Evolutionary conservation across 225 moss, liverwort and hornwort genomes (phyloP).

Genomic region (Marchantia paleacea): DNA sequence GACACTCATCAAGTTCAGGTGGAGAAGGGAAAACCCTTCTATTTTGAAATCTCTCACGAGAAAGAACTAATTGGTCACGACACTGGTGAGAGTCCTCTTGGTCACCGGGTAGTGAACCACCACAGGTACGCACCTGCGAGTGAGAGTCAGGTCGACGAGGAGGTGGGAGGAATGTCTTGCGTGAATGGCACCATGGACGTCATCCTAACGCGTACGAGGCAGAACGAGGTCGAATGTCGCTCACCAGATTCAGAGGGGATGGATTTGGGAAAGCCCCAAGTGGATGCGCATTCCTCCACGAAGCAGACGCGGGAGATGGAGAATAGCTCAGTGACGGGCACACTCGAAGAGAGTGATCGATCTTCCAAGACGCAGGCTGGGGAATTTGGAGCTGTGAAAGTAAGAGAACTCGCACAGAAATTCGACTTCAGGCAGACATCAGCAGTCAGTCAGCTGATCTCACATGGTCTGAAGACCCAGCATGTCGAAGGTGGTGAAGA

Average conservation of each 20-base stretch:
- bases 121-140: not conserved
- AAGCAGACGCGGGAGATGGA: not conserved
- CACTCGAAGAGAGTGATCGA: not conserved
- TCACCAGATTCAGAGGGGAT: not conserved
- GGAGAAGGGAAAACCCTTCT: not conserved
- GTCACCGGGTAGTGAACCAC: not conserved
- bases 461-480: not conserved
- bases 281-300: slow-evolving; percentile 6
- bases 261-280: not conserved
- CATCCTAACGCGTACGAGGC: not conserved
- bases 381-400: not conserved
- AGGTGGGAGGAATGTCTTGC: not conserved
- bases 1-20: not conserved
- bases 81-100: not conserved
- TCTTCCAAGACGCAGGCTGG: not conserved
- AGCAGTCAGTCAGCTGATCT: not conserved
- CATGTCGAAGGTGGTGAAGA: not conserved
- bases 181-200: not conserved
- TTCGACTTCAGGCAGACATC: not conserved
- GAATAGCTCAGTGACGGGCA: not conserved
- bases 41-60: slow-evolving; percentile 27
- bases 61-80: not conserved
- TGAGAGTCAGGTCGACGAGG: not conserved
- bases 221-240: slow-evolving; percentile 5
- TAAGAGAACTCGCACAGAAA: not conserved